phyloP scores from a whole-genome alignment of 129 eudicot genomes.

The Pulicaria dysenterica region DNA sequence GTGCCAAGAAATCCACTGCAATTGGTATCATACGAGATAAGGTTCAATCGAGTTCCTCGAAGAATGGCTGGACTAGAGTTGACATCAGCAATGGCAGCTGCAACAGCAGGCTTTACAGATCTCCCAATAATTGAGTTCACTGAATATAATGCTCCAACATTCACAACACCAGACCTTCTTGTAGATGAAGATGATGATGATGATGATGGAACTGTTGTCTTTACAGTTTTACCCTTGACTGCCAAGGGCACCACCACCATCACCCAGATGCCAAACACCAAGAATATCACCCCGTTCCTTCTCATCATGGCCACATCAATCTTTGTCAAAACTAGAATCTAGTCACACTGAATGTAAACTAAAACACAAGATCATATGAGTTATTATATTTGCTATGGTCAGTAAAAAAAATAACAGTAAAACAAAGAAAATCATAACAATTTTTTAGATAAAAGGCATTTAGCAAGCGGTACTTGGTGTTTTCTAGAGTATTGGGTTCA shows the following conservation, averaged over 20 bases:
- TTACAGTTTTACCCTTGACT: conserved; percentile 34
- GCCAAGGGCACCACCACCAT: conserved; percentile 37
- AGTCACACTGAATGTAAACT: background rate
- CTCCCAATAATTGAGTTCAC: conserved; percentile 68
- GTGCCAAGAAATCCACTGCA: conserved; percentile 83
- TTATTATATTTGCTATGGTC: conserved; percentile 2
- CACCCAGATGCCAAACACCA: conserved; percentile 21
- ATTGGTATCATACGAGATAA: conserved; percentile 69
- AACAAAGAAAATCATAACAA: background rate
- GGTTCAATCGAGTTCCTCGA: conserved; percentile 45
- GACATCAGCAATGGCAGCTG: conserved; percentile 72
- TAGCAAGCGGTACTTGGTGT: too few relatives aligned
- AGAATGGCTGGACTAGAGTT: conserved; percentile 58
- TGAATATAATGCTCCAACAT: conserved; percentile 71
- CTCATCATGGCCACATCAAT: conserved; percentile 13
- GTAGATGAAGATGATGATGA: background rate
- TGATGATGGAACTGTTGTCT: conserved; percentile 28
- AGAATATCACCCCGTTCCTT: background rate
- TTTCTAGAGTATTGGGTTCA: too few relatives aligned
- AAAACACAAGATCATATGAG: background rate
- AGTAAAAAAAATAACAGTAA: background rate
- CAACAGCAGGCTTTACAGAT: conserved; percentile 63
- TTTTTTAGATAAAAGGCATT: too few relatives aligned
- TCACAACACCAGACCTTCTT: conserved; percentile 37
- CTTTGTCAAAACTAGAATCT: background rate